Evolutionary conservation across 495 filamentous ascomycete species (phyloP), one percentile per base, ranked within the genome.

Genomic region (Saxophila tyrrhenica): DNA sequence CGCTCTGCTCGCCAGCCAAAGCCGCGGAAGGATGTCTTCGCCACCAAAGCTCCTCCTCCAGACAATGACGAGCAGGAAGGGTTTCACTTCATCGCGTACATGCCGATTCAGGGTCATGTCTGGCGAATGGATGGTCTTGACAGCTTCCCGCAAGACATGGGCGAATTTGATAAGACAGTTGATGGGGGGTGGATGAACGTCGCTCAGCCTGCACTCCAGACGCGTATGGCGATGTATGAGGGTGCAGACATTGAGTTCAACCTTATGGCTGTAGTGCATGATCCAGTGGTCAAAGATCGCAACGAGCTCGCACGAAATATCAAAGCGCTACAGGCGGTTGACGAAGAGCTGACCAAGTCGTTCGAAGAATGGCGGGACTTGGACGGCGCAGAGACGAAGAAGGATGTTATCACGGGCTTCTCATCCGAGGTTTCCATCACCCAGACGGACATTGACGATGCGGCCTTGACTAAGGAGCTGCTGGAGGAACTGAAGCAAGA

Each of bases 101-200:
- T 96, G 42, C 89, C 91, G 13, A 76, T 84, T 17, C 73, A 79
- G 39, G 81, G 78, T 5, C 72, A 79, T 32, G 75, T 95, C 16
- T 98, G 89, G 88, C 86, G 88, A 57, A 81, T 98, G 5, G 92
- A 98, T 64, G 92, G 92, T 1, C 72, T 98, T 5, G 79, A 89
- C 66, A 70, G 72, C 25, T 78, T 82, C 57, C 92, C 92, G 13
- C 74, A 82, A 39, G 75, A 76, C 53, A 70, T 95, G 29, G 86
- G 88, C 83, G 70, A 61, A 72, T 65, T 20, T 32, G 39, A 38
- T 45, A 17, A 15, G 25, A 9, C 24, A 71, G 75, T 69, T 15
- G 55, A 66, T 56, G 70, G 70, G 46, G 68, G 77, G 58, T 81
- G 78, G 78, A 55, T 81, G 22, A 59, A 67, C 2, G 38, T 52